phyloP scores from a whole-genome alignment of 192 early-diverging fungal genomes.

The Umbelopsis sp. region DNA sequence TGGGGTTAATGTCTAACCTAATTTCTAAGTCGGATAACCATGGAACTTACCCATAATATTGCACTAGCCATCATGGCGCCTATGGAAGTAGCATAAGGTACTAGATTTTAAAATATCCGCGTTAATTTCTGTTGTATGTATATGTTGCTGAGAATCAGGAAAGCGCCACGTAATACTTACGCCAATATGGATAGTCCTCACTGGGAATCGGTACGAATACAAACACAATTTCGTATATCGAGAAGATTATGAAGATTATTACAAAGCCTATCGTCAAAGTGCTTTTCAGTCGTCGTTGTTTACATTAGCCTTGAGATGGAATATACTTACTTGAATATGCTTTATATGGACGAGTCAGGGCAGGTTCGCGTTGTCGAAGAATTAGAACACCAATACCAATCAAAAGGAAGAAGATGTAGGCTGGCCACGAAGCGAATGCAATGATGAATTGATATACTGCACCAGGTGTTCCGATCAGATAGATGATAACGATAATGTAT shows the following conservation, averaged over 20 bases:
- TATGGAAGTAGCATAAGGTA: not conserved
- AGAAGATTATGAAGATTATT: not conserved
- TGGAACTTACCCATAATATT: not conserved
- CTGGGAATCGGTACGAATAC: conserved; percentile 33
- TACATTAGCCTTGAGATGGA: too few relatives aligned
- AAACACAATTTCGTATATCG: conserved; percentile 29
- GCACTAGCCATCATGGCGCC: not conserved
- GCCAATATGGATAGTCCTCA: conserved; percentile 31
- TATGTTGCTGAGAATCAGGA: not conserved
- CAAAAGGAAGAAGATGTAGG: conserved; percentile 5
- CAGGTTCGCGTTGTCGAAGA: conserved; percentile 22
- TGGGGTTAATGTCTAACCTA: not conserved
- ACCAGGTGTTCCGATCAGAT: conserved; percentile 27
- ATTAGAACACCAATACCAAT: conserved; percentile 14
- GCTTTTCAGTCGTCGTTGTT: not conserved
- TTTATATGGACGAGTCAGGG: not conserved
- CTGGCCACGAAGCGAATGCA: conserved; percentile 29
- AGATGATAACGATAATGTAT: conserved; percentile 21
- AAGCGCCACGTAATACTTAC: conserved; percentile 3
- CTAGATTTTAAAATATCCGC: not conserved
- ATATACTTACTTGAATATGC: not conserved
- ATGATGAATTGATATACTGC: conserved; percentile 35
- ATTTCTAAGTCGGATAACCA: not conserved
- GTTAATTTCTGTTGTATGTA: not conserved
- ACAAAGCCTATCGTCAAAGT: not conserved